These are phyloP conservation scores for Tricholoma saponaceum DNA, from an alignment of 768 basidiomycete genomes.

Conservation along the genomic window DNA sequence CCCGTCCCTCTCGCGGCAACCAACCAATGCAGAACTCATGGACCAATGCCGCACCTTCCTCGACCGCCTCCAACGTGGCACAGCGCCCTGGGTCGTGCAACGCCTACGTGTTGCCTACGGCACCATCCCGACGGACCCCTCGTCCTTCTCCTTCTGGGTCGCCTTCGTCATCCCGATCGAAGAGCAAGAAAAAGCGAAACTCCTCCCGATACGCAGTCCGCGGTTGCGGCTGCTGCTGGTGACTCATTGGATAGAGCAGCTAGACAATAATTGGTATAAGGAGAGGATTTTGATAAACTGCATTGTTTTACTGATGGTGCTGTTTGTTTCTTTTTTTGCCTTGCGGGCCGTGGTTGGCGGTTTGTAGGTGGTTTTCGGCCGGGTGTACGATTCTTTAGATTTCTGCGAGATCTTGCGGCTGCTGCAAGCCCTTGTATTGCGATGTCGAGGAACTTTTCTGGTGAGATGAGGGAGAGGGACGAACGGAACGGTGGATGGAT, in stretches of 20 bases:
- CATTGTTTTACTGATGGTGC: conserved; percentile 24
- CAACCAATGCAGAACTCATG: conserved; percentile 51
- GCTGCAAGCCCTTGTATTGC: too few relatives aligned
- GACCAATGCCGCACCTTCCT: conserved; percentile 40
- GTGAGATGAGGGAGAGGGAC: too few relatives aligned
- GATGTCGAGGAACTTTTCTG: too few relatives aligned
- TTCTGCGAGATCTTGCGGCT: background rate
- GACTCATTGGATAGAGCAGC: conserved; percentile 89
- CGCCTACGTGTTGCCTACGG: conserved; percentile 78
- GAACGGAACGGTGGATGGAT: background rate
- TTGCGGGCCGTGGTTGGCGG: conserved; percentile 1
- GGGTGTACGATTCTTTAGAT: conserved; percentile 53
- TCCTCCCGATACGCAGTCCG: conserved; percentile 77
- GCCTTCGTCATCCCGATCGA: conserved; percentile 88
- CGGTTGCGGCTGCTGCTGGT: conserved; percentile 79
- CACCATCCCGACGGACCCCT: conserved; percentile 67
- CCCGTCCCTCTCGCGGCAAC: conserved; percentile 16
- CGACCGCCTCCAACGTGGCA: conserved; percentile 51
- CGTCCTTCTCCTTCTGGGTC: conserved; percentile 85
- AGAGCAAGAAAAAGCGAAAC: conserved; percentile 82
- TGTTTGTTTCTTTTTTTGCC: conserved; percentile 24
- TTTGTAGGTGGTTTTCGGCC: conserved; percentile 69
- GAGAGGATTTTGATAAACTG: conserved; percentile 17
- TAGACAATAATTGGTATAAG: conserved; percentile 49
- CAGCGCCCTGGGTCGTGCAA: conserved; percentile 92